phyloP scores from a whole-genome alignment of 371 early-diverging fungal genomes.

The Mortierella sp. region DNA sequence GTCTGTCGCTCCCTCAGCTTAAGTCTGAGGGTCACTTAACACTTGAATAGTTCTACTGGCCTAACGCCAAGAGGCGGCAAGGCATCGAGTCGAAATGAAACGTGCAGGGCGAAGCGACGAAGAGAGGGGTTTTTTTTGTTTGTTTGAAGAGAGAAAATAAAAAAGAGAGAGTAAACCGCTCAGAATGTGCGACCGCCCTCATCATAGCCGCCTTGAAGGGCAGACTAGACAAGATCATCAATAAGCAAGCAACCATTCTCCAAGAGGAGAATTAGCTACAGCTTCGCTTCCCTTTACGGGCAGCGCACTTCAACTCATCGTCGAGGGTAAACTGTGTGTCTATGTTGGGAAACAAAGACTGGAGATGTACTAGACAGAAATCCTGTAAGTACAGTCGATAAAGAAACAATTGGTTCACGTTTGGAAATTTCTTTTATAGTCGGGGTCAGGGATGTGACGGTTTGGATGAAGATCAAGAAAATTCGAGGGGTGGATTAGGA shows the following conservation, averaged over 20 bases:
- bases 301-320: conserved; percentile 60
- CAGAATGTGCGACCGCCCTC: conserved; percentile 61
- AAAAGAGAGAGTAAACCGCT: conserved; percentile 42
- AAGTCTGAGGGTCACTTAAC: too few relatives aligned
- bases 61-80: too few relatives aligned
- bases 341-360: conserved; percentile 61
- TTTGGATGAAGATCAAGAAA: too few relatives aligned
- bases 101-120: too few relatives aligned
- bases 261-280: conserved; percentile 14
- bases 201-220: conserved; percentile 39
- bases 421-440: conserved; percentile 24
- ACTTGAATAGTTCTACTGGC: too few relatives aligned
- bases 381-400: conserved; percentile 61
- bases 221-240: conserved; percentile 59
- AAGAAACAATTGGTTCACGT: conserved; percentile 28
- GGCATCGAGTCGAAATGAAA: too few relatives aligned
- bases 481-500: neutral
- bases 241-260: conserved; percentile 38
- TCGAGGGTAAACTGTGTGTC: conserved; percentile 61
- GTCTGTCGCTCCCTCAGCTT: too few relatives aligned
- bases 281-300: conserved; percentile 61
- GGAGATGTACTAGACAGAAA: conserved; percentile 61
- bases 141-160: neutral
- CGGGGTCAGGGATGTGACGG: too few relatives aligned
- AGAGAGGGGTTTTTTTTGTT: conserved; percentile 18